These are phyloP conservation scores for Sclerotinia spermophila DNA, from an alignment of 2,329 filamentous ascomycete genomes.

Conservation along the genomic window DNA sequence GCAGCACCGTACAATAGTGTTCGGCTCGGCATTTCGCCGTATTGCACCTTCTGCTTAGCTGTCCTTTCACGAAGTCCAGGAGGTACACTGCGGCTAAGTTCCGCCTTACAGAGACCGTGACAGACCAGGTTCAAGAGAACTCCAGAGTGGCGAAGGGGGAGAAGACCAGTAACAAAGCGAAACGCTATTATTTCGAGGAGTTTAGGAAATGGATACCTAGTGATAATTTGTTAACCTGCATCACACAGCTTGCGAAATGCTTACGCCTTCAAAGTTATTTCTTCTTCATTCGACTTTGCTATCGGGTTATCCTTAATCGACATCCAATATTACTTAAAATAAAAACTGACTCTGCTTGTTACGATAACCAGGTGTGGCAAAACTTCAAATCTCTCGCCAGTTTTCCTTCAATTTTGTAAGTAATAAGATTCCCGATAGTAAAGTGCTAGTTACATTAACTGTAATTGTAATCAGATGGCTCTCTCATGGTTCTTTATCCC, in stretches of 20 bases:
- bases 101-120: constrained; percentile 36
- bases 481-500: constrained; percentile 20
- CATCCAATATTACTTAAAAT: constrained; percentile 22
- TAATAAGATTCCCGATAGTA: constrained; percentile 25
- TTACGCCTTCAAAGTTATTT: constrained; percentile 16
- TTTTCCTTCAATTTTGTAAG: constrained; percentile 30
- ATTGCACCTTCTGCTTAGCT: constrained; percentile 17
- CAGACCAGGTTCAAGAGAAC: constrained; percentile 33
- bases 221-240: constrained; percentile 15
- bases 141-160: constrained; percentile 29
- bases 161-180: constrained; percentile 27
- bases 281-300: constrained; percentile 3
- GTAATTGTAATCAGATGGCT: constrained; percentile 26
- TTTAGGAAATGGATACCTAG: constrained; percentile 34
- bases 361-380: constrained; percentile 27
- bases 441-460: constrained; percentile 27
- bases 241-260: not conserved
- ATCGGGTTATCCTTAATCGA: constrained; percentile 24
- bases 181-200: constrained; percentile 29
- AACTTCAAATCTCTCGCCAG: constrained; percentile 22
- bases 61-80: constrained; percentile 19
- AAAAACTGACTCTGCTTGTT: constrained; percentile 26
- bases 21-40: constrained; percentile 34
- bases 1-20: constrained; percentile 33
- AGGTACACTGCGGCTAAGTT: constrained; percentile 29